Conservation (phyloP, 139 green algal species). For the Chlorella sp. region DNA sequence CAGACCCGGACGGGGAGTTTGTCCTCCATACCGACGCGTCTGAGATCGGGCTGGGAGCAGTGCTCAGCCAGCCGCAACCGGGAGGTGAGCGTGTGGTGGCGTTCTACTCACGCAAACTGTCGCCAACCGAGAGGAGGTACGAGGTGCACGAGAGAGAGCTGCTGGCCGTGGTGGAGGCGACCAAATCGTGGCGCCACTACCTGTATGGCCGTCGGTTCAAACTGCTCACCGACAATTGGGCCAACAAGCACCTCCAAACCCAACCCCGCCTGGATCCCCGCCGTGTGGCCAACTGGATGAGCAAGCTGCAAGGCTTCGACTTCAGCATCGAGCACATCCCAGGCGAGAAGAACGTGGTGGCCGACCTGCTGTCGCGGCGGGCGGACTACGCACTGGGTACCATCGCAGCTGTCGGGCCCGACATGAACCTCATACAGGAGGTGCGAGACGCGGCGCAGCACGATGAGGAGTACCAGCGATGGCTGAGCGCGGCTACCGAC, state of each 20-base stretch:
- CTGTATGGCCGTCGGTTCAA: not conserved
- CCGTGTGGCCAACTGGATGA: constrained; percentile 5
- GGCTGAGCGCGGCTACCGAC: not conserved
- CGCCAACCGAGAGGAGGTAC: constrained; percentile 17
- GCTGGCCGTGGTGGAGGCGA: constrained; percentile 15
- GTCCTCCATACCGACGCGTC: constrained; percentile 22
- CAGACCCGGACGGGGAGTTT: constrained; percentile 11
- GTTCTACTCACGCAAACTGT: constrained; percentile 27
- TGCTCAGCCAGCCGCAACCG: constrained; percentile 21
- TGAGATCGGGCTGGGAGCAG: constrained; percentile 16
- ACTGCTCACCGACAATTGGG: constrained; percentile 18
- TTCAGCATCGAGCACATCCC: constrained; percentile 18
- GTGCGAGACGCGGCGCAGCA: not conserved
- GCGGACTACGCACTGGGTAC: not conserved
- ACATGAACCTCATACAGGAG: not conserved
- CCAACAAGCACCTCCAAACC: constrained; percentile 7
- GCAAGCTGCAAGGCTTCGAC: constrained; percentile 9
- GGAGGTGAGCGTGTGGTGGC: constrained; percentile 10
- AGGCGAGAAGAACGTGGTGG: constrained; percentile 26
- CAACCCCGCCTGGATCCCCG: constrained; percentile 9
- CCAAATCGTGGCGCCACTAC: constrained; percentile 9
- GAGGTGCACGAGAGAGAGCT: constrained; percentile 22
- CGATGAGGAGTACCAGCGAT: constrained; percentile 1
- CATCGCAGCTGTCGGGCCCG: not conserved
- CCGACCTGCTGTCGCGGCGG: constrained; percentile 12